Percentiles rank a stretch among this genome's conserved stretches.
Conservation (phyloP, 2,329 filamentous ascomycete species). For the Aulographum hederae region DNA sequence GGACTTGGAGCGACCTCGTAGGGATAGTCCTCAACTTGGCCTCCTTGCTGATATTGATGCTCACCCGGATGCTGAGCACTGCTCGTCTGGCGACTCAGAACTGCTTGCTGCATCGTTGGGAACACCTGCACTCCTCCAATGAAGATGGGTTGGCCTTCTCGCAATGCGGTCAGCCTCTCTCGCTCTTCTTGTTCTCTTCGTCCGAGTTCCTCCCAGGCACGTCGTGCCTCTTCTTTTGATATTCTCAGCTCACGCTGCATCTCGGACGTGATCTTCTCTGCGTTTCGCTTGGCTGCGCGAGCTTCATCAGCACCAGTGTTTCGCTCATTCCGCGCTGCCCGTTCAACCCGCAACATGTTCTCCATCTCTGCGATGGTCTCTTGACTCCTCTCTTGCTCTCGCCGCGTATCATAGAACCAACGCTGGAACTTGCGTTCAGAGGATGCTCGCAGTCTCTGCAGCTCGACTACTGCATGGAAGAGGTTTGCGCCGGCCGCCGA, state of each 20-base stretch:
- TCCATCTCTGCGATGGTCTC: slow-evolving; percentile 74
- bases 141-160: slow-evolving; percentile 71
- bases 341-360: slow-evolving; percentile 54
- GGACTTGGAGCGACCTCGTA: slow-evolving; percentile 33
- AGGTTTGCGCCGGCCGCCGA: slow-evolving; percentile 92
- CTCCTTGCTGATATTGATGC: slow-evolving; percentile 12
- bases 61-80: slow-evolving; percentile 20
- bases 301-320: slow-evolving; percentile 47
- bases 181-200: slow-evolving; percentile 84
- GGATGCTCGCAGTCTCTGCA: slow-evolving; percentile 82
- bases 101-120: slow-evolving; percentile 70
- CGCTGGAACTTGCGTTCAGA: slow-evolving; percentile 96
- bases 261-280: slow-evolving; percentile 65
- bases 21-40: slow-evolving; percentile 18
- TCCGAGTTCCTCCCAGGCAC: slow-evolving; percentile 94
- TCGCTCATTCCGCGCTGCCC: slow-evolving; percentile 48
- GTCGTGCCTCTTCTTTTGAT: slow-evolving; percentile 84
- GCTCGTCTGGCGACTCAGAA: slow-evolving; percentile 36
- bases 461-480: slow-evolving; percentile 91
- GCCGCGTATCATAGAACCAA: slow-evolving; percentile 92
- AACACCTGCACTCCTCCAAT: slow-evolving; percentile 91
- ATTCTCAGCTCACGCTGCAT: slow-evolving; percentile 88
- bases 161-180: slow-evolving; percentile 67
- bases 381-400: slow-evolving; percentile 68
- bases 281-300: slow-evolving; percentile 48